A percentile compares a stretch with the other conserved stretches of the same genome.
These are phyloP conservation scores for Aspergillus sclerotioniger DNA, from an alignment of 495 filamentous ascomycete species.

Conservation along the genomic window DNA sequence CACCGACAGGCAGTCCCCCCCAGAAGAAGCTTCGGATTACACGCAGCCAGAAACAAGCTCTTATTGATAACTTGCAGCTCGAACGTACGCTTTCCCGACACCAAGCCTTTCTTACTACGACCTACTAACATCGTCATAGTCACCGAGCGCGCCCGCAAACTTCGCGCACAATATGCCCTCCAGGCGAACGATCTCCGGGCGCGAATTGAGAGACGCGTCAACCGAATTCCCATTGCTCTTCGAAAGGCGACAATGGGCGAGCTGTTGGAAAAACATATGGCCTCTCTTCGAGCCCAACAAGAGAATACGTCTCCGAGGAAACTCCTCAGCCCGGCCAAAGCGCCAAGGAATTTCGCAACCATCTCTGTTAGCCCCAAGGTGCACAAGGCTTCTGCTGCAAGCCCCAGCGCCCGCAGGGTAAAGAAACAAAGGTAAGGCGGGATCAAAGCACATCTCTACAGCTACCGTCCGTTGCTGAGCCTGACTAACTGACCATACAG, in stretches of 20 bases:
- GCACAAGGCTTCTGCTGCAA: slow-evolving; percentile 26
- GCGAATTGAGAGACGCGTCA: slow-evolving; percentile 90
- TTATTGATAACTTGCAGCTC: slow-evolving; percentile 89
- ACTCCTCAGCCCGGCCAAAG: slow-evolving; percentile 31
- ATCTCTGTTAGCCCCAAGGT: slow-evolving; percentile 29
- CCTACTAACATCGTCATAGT: slow-evolving; percentile 52
- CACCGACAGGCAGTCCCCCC: slow-evolving; percentile 56
- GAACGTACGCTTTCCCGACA: slow-evolving; percentile 63
- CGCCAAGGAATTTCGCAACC: slow-evolving; percentile 26
- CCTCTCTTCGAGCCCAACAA: slow-evolving; percentile 27
- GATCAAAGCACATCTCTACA: not conserved
- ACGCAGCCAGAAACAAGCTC: slow-evolving; percentile 75
- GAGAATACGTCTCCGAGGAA: slow-evolving; percentile 32
- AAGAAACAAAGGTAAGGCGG: slow-evolving; percentile 63
- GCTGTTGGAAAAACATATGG: slow-evolving; percentile 59
- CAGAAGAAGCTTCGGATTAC: slow-evolving; percentile 68
- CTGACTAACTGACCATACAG: slow-evolving; percentile 36
- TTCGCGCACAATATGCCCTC: slow-evolving; percentile 85
- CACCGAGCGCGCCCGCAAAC: slow-evolving; percentile 84
- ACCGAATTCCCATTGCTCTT: slow-evolving; percentile 80
- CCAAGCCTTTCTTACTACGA: too few species aligned
- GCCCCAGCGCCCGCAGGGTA: slow-evolving; percentile 35
- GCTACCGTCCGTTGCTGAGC: not conserved
- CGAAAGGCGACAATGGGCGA: slow-evolving; percentile 84
- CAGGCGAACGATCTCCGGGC: slow-evolving; percentile 81